A percentile compares a stretch with the other conserved stretches of the same genome.
phyloP scores from a whole-genome alignment of 169 alveolate species.

The Neospora caninum region DNA sequence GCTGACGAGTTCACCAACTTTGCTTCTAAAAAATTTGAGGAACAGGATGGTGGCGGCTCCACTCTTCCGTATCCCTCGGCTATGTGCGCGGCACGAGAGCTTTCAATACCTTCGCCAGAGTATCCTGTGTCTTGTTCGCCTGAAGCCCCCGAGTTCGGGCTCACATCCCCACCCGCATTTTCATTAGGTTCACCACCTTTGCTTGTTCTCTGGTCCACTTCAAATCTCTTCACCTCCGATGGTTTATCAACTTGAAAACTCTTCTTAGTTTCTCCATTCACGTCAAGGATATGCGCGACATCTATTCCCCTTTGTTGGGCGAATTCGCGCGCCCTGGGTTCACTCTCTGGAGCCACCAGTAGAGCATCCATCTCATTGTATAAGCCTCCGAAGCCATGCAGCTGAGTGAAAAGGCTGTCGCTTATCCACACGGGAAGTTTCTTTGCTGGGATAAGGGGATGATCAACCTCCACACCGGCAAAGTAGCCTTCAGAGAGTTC shows the following conservation, averaged over 20 bases:
- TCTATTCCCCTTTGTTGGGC: neutral
- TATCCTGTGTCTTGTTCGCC: too few relatives aligned
- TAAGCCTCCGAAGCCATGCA: conserved; percentile 8
- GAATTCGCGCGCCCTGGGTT: neutral
- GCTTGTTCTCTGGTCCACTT: neutral
- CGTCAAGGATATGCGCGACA: neutral
- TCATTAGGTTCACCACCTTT: too few relatives aligned
- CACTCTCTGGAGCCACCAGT: neutral
- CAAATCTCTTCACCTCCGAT: neutral
- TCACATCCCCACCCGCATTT: too few relatives aligned
- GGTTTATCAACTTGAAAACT: neutral
- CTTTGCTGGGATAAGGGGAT: neutral
- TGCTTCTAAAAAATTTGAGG: too few relatives aligned
- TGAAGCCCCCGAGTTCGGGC: too few relatives aligned
- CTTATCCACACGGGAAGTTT: conserved; percentile 1
- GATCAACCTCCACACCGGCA: neutral
- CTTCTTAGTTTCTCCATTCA: neutral
- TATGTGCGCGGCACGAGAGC: neutral
- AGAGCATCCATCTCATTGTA: conserved; percentile 14
- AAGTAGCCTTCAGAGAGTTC: neutral
- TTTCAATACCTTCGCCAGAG: too few relatives aligned
- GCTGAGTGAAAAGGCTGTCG: neutral
- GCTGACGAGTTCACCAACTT: neutral
- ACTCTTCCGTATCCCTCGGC: neutral
- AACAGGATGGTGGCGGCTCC: neutral